Conservation (phyloP, 306 rosid species). For the Alnus glutinosa region DNA sequence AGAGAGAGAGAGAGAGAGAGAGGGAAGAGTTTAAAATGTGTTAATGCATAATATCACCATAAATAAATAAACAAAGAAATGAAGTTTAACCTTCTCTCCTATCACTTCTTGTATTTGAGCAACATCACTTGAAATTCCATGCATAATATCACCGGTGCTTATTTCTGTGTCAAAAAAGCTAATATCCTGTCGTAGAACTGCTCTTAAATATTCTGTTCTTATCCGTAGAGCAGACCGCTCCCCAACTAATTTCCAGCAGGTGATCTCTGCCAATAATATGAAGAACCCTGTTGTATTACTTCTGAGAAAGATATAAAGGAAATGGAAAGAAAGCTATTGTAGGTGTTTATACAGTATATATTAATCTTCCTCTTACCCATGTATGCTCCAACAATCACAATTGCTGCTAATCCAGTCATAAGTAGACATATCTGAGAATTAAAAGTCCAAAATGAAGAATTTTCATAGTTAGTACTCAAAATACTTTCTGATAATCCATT, state of each 20-base stretch:
- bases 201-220: slow-evolving; percentile 67
- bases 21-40: not conserved
- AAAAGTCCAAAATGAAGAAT: slow-evolving; percentile 7
- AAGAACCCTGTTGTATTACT: slow-evolving; percentile 8
- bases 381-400: slow-evolving; percentile 80
- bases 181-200: slow-evolving; percentile 78
- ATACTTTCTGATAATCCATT: not conserved
- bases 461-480: not conserved
- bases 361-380: slow-evolving; percentile 53
- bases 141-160: slow-evolving; percentile 81
- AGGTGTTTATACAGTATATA: not conserved
- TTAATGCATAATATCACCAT: not conserved
- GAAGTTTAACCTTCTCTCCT: slow-evolving; percentile 83
- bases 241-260: slow-evolving; percentile 95
- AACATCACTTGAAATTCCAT: slow-evolving; percentile 91
- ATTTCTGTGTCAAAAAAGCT: slow-evolving; percentile 64
- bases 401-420: slow-evolving; percentile 70
- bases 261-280: slow-evolving; percentile 65
- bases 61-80: not conserved
- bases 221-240: slow-evolving; percentile 83
- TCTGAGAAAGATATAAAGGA: not conserved
- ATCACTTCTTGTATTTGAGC: slow-evolving; percentile 93
- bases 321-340: not conserved
- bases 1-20: not conserved
- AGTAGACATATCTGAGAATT: slow-evolving; percentile 62